Evolutionary conservation across 2,329 filamentous ascomycete species (phyloP).

Genomic region (Botrytis cinerea): DNA sequence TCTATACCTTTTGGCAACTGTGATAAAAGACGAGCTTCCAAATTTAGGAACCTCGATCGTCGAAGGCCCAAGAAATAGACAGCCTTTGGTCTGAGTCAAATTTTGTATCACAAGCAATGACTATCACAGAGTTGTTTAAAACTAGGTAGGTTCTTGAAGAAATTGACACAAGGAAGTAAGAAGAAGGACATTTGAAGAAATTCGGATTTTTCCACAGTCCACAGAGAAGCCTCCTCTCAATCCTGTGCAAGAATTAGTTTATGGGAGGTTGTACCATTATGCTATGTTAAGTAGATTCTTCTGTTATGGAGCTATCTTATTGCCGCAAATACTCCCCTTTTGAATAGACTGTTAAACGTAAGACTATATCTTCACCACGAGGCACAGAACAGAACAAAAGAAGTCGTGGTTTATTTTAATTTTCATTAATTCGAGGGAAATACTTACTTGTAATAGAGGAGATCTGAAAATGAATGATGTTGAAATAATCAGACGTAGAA

Average conservation of each 20-base stretch:
- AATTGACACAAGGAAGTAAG: background rate
- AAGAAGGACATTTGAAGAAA: background rate
- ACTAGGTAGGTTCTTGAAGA: background rate
- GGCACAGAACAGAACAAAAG: background rate
- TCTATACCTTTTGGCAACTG: background rate
- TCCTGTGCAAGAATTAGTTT: background rate
- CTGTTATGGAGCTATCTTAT: rapidly evolving
- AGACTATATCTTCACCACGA: background rate
- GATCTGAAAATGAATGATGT: background rate
- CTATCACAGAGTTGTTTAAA: background rate
- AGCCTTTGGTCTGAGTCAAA: background rate
- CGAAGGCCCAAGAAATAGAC: background rate
- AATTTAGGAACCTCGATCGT: background rate
- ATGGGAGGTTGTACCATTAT: background rate
- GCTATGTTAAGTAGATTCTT: background rate
- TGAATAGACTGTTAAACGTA: rapidly evolving
- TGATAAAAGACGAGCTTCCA: background rate
- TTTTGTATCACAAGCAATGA: background rate
- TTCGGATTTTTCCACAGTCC: background rate
- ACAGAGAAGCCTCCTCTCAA: background rate
- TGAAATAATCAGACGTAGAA: background rate
- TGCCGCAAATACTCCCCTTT: background rate
- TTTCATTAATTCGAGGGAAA: background rate
- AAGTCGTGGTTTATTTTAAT: background rate
- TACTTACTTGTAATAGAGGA: too few relatives aligned